Conservation (phyloP, 2,329 filamentous ascomycete species). For the Colletotrichum magnum region DNA sequence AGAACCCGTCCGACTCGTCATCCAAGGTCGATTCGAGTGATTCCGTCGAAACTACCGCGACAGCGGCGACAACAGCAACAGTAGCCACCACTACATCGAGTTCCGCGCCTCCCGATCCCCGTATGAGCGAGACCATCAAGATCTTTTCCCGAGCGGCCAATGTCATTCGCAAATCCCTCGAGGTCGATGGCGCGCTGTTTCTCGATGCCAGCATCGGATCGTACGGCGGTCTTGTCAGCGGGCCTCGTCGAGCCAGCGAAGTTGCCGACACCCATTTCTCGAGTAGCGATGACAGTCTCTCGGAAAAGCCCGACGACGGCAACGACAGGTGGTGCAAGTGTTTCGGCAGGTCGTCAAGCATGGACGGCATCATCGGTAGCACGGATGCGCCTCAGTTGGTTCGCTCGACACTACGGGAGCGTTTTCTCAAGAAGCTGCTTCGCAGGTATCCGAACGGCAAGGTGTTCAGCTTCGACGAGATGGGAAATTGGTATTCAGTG, state of each 20-base stretch:
- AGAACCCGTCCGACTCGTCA: conserved; percentile 1
- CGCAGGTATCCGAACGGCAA: conserved; percentile 62
- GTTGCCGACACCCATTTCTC: conserved; percentile 38
- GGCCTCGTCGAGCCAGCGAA: conserved; percentile 37
- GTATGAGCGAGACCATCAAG: conserved; percentile 35
- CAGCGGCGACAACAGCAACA: conserved; percentile 25
- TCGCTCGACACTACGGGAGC: conserved; percentile 52
- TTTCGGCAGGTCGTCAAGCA: conserved; percentile 55
- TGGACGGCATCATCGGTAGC: conserved; percentile 48
- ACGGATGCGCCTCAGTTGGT: conserved; percentile 41
- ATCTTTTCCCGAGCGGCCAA: conserved; percentile 61
- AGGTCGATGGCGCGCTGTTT: conserved; percentile 45
- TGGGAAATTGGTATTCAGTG: conserved; percentile 52
- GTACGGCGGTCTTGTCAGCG: conserved; percentile 46
- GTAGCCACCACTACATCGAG: conserved; percentile 37
- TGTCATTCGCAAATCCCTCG: conserved; percentile 57
- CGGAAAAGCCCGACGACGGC: conserved; percentile 23
- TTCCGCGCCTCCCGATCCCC: conserved; percentile 38
- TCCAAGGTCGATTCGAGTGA: conserved; percentile 35
- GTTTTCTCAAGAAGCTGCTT: conserved; percentile 57
- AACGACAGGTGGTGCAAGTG: conserved; percentile 48
- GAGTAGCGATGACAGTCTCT: conserved; percentile 44
- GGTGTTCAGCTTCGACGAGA: conserved; percentile 60
- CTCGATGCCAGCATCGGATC: conserved; percentile 45
- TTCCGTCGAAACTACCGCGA: conserved; percentile 33